These are phyloP conservation scores for Xylariaceae sp. DNA, from an alignment of 2,329 filamentous ascomycete species.

Conservation along the genomic window DNA sequence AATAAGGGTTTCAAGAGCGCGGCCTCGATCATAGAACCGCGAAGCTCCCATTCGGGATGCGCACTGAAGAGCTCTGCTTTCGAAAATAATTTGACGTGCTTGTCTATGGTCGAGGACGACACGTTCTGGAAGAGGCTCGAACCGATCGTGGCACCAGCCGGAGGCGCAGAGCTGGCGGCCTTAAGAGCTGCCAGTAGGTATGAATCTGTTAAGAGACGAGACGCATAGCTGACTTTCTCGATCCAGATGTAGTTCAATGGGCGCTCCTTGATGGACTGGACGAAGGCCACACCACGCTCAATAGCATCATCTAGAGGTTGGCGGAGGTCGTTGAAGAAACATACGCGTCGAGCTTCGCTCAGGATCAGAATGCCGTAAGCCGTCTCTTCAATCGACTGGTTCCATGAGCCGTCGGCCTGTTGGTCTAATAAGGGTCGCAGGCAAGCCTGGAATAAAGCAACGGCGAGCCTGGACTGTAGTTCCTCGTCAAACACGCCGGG, in stretches of 20 bases:
- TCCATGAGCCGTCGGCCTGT: conserved; percentile 29
- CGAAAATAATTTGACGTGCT: conserved; percentile 28
- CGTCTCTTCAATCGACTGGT: conserved; percentile 31
- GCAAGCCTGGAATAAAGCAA: conserved; percentile 31
- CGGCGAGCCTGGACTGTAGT: conserved; percentile 23
- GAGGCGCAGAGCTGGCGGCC: conserved; percentile 8
- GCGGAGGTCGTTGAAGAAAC: conserved; percentile 29
- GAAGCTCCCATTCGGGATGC: conserved; percentile 31
- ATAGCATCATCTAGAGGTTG: conserved; percentile 26
- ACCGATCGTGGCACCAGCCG: conserved; percentile 14
- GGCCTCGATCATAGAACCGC: conserved; percentile 31
- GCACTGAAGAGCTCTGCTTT: conserved; percentile 27
- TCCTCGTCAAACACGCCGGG: conserved; percentile 29
- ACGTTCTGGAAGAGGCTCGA: conserved; percentile 24
- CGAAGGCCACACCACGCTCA: conserved; percentile 21
- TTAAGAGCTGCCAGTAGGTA: conserved; percentile 32
- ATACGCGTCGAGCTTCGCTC: conserved; percentile 27
- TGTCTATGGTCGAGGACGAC: conserved; percentile 11
- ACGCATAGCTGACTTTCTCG: conserved; percentile 36
- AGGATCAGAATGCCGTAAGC: conserved; percentile 31
- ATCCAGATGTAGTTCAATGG: conserved; percentile 33
- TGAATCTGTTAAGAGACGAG: conserved; percentile 27
- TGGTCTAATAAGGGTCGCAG: conserved; percentile 28
- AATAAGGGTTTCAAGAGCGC: conserved; percentile 27
- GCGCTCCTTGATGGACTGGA: conserved; percentile 22